Evolutionary conservation across 1,139 yeast species (phyloP), one percentile per base, ranked within the genome.

Genomic region (Geotrichum australiense): DNA sequence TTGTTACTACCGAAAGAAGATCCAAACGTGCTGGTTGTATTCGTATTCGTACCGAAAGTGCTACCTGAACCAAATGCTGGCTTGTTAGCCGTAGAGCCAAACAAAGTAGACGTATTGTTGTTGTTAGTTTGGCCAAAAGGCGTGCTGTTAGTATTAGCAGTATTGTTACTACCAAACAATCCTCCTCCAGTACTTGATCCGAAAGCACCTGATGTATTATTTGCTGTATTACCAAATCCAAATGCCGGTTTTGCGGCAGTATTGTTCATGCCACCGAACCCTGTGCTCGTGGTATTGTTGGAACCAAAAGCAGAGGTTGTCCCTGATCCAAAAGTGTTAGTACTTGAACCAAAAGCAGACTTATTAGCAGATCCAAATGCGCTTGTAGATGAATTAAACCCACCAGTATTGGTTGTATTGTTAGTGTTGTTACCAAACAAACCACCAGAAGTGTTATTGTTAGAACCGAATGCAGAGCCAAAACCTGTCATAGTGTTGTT

Each of bases 91-190:
- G 32, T 19, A 20, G 32, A 35, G 4, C 43, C 43, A 37, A 43
- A 43, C 2, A 39, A 47, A 37, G 45, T 50, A 21, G 51, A 53
- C 41, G 45, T 30, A 22, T 24, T 43, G 32, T 22, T 35, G 35
- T 28, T 41, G 32, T 26, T 30, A n/a, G n/a, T n/a, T n/a, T 42
- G 35, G 27, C 47, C 47, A 25, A 42, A 43, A 11, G 46, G 37
- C 16, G 46, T 43, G 7, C 33, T 31, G 35, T 27, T 33, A 23
- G 30, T 21, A 21, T 22, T 37, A 24, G 24, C 34, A 24, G 41
- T 49, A 30, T 32, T n/a, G 42, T 36, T 14, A 44, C 43, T 11
- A 3, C 69, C 70, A 39, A 50, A 46, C 3, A 45, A 51, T 34
- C 56, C 54, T 15, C 48, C 39, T n/a, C 55, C 51, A 35, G 61